A percentile compares a stretch with the other conserved stretches of the same genome.
These are phyloP conservation scores for Flaveria bidentis DNA, from an alignment of 129 eudicot species.

Conservation along the genomic window DNA sequence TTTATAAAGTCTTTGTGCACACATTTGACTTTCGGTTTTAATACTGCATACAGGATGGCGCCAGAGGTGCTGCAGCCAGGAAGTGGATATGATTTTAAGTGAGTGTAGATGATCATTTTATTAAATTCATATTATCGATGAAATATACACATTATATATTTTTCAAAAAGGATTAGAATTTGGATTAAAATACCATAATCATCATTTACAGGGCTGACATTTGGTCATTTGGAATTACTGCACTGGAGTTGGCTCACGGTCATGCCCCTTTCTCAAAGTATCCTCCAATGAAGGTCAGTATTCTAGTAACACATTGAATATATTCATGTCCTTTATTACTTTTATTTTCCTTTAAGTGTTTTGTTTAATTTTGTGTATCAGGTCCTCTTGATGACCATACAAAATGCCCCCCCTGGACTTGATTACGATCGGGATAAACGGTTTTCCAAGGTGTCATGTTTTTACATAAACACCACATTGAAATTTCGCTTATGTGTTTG, in stretches of 20 bases:
- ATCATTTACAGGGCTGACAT: slow-evolving; percentile 76
- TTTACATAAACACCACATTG: neutral
- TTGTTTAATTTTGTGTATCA: slow-evolving; percentile 33
- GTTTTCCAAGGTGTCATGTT: slow-evolving; percentile 76
- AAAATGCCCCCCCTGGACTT: slow-evolving; percentile 99
- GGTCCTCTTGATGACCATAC: slow-evolving; percentile 98
- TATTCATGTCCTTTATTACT: neutral
- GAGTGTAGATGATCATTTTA: slow-evolving; percentile 33
- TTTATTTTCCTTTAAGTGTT: neutral
- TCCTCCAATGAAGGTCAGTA: slow-evolving; percentile 95
- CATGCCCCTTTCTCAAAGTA: slow-evolving; percentile 99
- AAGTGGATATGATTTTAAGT: slow-evolving; percentile 96
- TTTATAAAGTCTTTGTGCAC: slow-evolving; percentile 10
- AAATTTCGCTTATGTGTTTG: slow-evolving; percentile 21
- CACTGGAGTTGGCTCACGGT: slow-evolving; percentile 98
- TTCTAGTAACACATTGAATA: slow-evolving; percentile 16
- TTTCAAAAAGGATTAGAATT: neutral
- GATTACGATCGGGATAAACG: slow-evolving; percentile 98
- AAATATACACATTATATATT: slow-evolving; percentile 4
- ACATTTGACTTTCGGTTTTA: slow-evolving; percentile 3
- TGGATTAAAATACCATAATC: slow-evolving; percentile 11
- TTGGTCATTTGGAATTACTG: slow-evolving; percentile 97
- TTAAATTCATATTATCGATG: neutral
- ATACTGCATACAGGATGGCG: slow-evolving; percentile 76
- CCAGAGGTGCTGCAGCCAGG: slow-evolving; percentile 99